Evolutionary conservation across 2,329 filamentous ascomycete species (phyloP), one percentile per base, ranked within the genome.

Genomic region (Pseudomassariella vexata): DNA sequence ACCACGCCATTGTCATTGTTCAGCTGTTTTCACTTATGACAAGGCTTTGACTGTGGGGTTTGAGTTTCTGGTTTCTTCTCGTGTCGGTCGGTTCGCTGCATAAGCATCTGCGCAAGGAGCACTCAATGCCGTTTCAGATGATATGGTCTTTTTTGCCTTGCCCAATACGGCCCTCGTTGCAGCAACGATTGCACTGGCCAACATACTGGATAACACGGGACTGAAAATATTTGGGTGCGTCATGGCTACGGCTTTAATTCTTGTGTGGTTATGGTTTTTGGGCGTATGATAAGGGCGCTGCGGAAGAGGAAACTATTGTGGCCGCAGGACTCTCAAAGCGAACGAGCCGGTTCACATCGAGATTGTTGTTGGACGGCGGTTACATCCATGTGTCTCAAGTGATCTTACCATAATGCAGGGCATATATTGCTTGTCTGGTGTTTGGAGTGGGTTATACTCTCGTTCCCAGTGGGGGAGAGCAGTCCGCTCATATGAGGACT

Each of bases 21-120:
- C 61, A 63, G 34, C 43, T 75, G 0, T 44, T 74, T 9, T 63
- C 66, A 3, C 52, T 82, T 40, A 79, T 86, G 58, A 60, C 79
- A 3, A 79, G 79, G 1, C 61, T 92, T 9, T 94, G 85, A 84
- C 68, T 92, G 4, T 92, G 85, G 82, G 85, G 78, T 0, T 60
- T 92, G n/a, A 81, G 83, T 17, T 59, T 87, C 18, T 92, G 85
- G 79, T 92, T 90, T 63, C 90, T 90, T 56, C 64, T 90, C 36
- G 79, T 92, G 9, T 82, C 78, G 2, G 72, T 85, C n/a, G 81
- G 83, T 3, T 84, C 84, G 2, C 73, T 90, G 37, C 82, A 73
- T 69, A 82, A 78, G 19, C 79, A 82, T 30, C 65, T 79, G 14
- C 63, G 68, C 0, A 54, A 60, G 3, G 62, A 71, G 9, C 68